Evolutionary conservation across 1,284 basidiomycete species (phyloP).

Genomic region (Fistulinella staudtii): DNA sequence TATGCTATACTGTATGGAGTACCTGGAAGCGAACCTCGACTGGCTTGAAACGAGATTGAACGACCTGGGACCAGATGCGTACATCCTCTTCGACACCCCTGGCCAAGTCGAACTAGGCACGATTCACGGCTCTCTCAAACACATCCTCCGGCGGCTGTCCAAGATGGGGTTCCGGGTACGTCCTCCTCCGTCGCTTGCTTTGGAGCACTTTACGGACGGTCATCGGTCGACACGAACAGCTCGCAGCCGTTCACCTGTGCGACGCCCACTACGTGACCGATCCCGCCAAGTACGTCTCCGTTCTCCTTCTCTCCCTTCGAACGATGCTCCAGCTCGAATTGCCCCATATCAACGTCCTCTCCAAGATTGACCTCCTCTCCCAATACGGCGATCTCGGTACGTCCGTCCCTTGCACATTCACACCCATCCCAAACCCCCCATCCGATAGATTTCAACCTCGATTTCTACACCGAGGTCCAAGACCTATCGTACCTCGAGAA

Average conservation of each 20-base stretch:
- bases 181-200: conserved; percentile 14
- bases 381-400: conserved; percentile 86
- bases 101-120: conserved; percentile 98
- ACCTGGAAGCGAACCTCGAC: conserved; percentile 92
- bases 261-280: conserved; percentile 98
- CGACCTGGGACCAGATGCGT: conserved; percentile 67
- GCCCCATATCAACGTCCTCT: conserved; percentile 96
- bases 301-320: conserved; percentile 86
- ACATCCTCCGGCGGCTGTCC: conserved; percentile 60
- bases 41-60: conserved; percentile 83
- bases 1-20: conserved; percentile 97
- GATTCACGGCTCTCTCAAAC: conserved; percentile 87
- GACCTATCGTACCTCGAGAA: conserved; percentile 89
- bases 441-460: conserved; percentile 87
- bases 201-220: conserved; percentile 3
- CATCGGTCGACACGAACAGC: conserved; percentile 45
- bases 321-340: conserved; percentile 99
- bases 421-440: conserved; percentile 4
- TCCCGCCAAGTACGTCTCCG: conserved; percentile 91
- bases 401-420: neutral
- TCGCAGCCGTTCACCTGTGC: conserved; percentile 92
- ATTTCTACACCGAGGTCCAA: conserved; percentile 98
- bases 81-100: conserved; percentile 94
- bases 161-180: conserved; percentile 85
- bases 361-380: conserved; percentile 88